Evolutionary conservation across 2,329 filamentous ascomycete species (phyloP), one percentile per base, ranked within the genome.

Genomic region (Sarocladium strictum): DNA sequence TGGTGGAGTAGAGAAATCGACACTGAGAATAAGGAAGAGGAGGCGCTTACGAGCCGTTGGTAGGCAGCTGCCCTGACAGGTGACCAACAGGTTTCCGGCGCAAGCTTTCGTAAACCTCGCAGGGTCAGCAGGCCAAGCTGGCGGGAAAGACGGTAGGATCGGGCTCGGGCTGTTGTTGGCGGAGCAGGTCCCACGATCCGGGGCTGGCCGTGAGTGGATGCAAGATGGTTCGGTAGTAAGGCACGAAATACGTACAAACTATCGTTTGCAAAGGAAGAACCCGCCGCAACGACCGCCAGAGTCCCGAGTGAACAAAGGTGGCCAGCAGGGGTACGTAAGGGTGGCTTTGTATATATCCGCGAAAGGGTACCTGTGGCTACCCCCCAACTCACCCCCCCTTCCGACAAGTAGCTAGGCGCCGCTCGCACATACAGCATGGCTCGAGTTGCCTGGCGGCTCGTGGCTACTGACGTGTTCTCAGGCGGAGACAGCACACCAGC

Each of bases 291-390:
- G 24, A 35, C n/a, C 26, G n/a, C 24, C 47, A 35, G 47, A 19
- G 17, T 19, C 21, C 29, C 27, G 43, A 47, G 23, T 21, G 47
- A 51, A 35, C 19, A 49, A 29, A 32, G 6, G 6, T 24, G 27
- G 27, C 26, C 47, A 35, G 24, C 47, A 51, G 47, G 47, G 47
- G 17, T 51, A 35, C 47, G 47, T 33, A 51, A 35, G 47, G 43
- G 47, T 51, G 47, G 47, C 47, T 51, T 35, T 51, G 47, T 51
- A 51, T 51, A 51, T 51, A 51, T 51, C 47, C 47, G 47, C 47
- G 17, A 35, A 10, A 35, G 24, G 47, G 27, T 51, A 29, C 27
- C 47, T 23, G 12, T 19, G 47, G 43, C 17, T n/a, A 49, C 11
- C 11, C 29, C 27, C 29, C 26, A 33, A 11, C 6, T n/a, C 27